A percentile compares a stretch with the other conserved stretches of the same genome.
Evolutionary conservation across 495 filamentous ascomycete species (phyloP).

Genomic region (Penicillium psychrofluorescens): DNA sequence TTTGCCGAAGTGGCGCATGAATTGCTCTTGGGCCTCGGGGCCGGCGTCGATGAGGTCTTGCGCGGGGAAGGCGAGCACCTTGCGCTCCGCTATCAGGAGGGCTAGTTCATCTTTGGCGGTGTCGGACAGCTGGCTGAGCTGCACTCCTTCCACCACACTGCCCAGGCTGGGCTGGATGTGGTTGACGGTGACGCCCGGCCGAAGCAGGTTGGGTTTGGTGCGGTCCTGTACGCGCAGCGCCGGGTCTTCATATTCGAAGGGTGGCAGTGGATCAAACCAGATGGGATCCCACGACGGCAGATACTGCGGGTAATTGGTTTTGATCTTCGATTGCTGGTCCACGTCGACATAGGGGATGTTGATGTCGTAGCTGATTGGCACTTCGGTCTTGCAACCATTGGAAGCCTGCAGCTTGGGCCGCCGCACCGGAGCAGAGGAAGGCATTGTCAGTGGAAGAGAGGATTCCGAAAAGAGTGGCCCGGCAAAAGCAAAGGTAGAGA

Average conservation of each 20-base stretch:
- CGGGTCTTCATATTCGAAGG: slow-evolving; percentile 53
- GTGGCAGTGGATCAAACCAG: slow-evolving; percentile 50
- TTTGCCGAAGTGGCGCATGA: slow-evolving; percentile 53
- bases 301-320: slow-evolving; percentile 51
- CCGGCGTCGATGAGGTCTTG: slow-evolving; percentile 65
- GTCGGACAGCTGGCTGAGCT: slow-evolving; percentile 60
- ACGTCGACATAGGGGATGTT: slow-evolving; percentile 47
- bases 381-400: slow-evolving; percentile 27
- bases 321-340: slow-evolving; percentile 27
- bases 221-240: slow-evolving; percentile 50
- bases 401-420: slow-evolving; percentile 24
- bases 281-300: slow-evolving; percentile 60
- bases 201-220: slow-evolving; percentile 50
- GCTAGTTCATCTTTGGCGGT: slow-evolving; percentile 74
- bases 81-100: slow-evolving; percentile 63
- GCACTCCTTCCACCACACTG: slow-evolving; percentile 65
- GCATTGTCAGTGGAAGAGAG: slow-evolving; percentile 16
- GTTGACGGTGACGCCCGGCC: slow-evolving; percentile 37
- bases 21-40: slow-evolving; percentile 52
- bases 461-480: neutral
- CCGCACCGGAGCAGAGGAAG: slow-evolving; percentile 29
- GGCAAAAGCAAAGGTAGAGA: neutral
- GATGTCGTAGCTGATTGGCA: slow-evolving; percentile 48
- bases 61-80: slow-evolving; percentile 71
- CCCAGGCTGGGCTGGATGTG: slow-evolving; percentile 66